Evolutionary conservation across 176 grass and related monocot genomes (phyloP).

Genomic region (Triticum monococcum): DNA sequence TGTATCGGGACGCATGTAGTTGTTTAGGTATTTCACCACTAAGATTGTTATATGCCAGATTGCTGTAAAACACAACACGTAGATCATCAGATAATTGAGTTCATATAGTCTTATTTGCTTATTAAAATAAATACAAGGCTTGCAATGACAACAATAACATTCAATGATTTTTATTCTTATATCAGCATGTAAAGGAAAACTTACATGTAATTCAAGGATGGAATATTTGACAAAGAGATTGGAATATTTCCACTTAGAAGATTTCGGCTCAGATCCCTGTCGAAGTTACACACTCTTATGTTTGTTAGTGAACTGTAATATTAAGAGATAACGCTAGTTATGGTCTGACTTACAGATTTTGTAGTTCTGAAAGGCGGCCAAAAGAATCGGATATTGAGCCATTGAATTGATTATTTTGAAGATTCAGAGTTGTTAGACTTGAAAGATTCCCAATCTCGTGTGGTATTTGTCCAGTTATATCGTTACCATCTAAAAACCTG

Average conservation of each 20-base stretch:
- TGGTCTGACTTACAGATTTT: constrained; percentile 34
- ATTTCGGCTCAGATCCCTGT: constrained; percentile 74
- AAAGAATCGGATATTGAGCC: constrained; percentile 65
- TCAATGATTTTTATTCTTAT: not conserved
- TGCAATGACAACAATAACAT: not conserved
- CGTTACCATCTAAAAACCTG: constrained; percentile 65
- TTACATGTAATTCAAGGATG: constrained; percentile 57
- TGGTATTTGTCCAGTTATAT: constrained; percentile 78
- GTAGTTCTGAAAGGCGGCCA: constrained; percentile 55
- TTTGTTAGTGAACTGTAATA: not conserved
- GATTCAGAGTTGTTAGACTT: constrained; percentile 55
- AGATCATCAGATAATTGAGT: no score
- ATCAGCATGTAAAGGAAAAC: constrained; percentile 23
- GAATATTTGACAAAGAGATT: constrained; percentile 43
- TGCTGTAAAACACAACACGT: no score
- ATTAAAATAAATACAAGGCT: no score
- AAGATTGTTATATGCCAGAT: no score
- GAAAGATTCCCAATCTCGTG: constrained; percentile 61
- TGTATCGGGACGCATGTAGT: no score
- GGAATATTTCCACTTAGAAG: constrained; percentile 57
- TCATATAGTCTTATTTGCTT: no score
- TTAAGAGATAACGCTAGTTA: no score
- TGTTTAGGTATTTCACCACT: no score
- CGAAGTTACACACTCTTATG: constrained; percentile 15
- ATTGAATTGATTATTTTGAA: constrained; percentile 61